Percentiles rank a stretch among this genome's conserved stretches.
phyloP scores from a whole-genome alignment of 108 stramenopile species.

The Fistulifera pelliculosa region DNA sequence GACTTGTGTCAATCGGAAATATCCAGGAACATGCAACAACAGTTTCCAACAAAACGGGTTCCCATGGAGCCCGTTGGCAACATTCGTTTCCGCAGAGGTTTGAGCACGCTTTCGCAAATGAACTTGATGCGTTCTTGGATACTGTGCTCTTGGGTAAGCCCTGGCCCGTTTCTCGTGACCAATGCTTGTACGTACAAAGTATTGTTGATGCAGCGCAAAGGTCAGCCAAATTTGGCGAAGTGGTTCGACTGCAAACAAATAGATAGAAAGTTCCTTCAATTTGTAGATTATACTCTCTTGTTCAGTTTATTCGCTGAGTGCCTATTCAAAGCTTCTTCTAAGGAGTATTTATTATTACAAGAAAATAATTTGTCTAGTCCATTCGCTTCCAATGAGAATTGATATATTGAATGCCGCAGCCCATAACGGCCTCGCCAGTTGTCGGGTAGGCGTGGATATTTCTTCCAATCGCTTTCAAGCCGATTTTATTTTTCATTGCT shows the following conservation, averaged over 20 bases:
- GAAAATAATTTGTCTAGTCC: too few species aligned
- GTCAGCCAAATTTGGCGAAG: constrained; percentile 21
- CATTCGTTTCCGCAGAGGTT: constrained; percentile 68
- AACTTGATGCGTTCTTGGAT: constrained; percentile 63
- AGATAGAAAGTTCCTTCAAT: too few species aligned
- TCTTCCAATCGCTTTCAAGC: constrained; percentile 65
- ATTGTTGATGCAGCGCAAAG: constrained; percentile 54
- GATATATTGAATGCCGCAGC: constrained; percentile 75
- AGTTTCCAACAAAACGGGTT: constrained; percentile 28
- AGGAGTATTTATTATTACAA: too few species aligned
- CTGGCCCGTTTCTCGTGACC: constrained; percentile 43
- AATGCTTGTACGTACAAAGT: constrained; percentile 50
- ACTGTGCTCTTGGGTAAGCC: constrained; percentile 20
- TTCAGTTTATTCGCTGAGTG: too few species aligned
- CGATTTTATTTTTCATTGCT: constrained; percentile 88
- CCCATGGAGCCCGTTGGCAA: constrained; percentile 24
- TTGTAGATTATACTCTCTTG: too few species aligned
- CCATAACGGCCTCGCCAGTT: constrained; percentile 76
- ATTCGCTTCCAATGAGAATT: constrained; percentile 43
- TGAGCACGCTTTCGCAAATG: constrained; percentile 45
- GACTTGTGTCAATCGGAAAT: constrained; percentile 32
- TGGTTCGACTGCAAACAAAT: constrained; percentile 2
- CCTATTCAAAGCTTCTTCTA: too few species aligned
- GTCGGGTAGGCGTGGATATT: constrained; percentile 96
- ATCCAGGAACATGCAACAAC: constrained; percentile 23